phyloP scores from a whole-genome alignment of 2,329 filamentous ascomycete genomes.

The Mariannaea elegans region DNA sequence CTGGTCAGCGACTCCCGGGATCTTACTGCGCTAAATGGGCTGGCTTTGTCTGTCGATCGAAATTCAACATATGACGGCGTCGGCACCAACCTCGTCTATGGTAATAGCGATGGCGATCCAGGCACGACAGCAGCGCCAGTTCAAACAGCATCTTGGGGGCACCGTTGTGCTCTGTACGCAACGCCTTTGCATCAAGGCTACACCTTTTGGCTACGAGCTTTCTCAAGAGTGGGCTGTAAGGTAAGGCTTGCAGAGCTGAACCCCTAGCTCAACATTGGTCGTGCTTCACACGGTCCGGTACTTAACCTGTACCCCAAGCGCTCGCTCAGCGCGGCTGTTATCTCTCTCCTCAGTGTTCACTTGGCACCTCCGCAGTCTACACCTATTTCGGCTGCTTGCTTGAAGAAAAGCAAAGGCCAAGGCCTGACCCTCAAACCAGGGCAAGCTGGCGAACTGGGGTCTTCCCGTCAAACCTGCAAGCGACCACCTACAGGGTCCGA shows the following conservation, averaged over 20 bases:
- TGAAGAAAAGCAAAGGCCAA: conserved; percentile 23
- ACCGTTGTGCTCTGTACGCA: conserved; percentile 3
- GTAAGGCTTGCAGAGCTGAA: conserved; percentile 7
- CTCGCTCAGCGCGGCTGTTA: too few species aligned
- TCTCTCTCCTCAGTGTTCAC: too few species aligned
- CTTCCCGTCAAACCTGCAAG: conserved; percentile 18
- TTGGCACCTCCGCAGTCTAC: conserved; percentile 14
- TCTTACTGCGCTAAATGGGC: conserved; percentile 10
- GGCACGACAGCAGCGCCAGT: neutral
- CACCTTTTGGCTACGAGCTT: conserved; percentile 5
- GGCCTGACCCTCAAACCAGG: neutral
- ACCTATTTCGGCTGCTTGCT: conserved; percentile 15
- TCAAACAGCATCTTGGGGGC: neutral
- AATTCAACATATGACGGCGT: conserved; percentile 23
- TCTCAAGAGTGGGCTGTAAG: neutral
- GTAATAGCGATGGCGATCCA: conserved; percentile 7
- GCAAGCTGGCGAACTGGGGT: conserved; percentile 16
- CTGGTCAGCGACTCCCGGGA: conserved; percentile 14
- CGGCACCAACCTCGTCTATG: conserved; percentile 15
- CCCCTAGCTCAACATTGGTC: conserved; percentile 6
- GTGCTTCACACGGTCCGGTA: too few species aligned
- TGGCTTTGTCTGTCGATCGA: conserved; percentile 28
- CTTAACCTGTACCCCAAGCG: too few species aligned
- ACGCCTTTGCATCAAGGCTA: conserved; percentile 1
- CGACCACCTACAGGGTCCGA: too few species aligned